Evolutionary conservation across 2,329 filamentous ascomycete species (phyloP).

Genomic region (Pyrenophora graminea): DNA sequence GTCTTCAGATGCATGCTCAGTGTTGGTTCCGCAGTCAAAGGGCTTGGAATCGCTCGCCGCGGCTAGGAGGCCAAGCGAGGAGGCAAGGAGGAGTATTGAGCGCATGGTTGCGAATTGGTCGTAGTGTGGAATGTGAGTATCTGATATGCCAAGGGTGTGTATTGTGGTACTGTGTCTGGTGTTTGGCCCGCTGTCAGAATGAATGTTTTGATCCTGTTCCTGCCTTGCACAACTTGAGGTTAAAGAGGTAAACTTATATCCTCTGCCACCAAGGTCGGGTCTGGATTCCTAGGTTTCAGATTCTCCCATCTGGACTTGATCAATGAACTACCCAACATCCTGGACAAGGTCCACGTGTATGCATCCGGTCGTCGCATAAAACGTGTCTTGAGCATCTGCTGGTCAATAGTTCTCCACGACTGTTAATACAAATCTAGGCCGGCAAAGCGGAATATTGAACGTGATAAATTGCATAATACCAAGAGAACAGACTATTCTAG

Average conservation of each 20-base stretch:
- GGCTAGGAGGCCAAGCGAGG: constrained; percentile 26
- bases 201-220: constrained; percentile 17
- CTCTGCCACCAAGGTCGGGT: constrained; percentile 19
- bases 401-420: constrained; percentile 11
- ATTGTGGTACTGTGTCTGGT: neutral
- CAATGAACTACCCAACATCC: constrained; percentile 26
- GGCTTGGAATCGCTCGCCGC: constrained; percentile 33
- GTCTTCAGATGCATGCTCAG: constrained; percentile 42
- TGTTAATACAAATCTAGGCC: constrained; percentile 5
- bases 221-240: constrained; percentile 19
- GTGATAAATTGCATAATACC: neutral
- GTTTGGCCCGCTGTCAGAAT: constrained; percentile 15
- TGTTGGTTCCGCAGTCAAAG: constrained; percentile 52
- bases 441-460: constrained; percentile 3
- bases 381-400: constrained; percentile 28
- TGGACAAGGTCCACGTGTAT: constrained; percentile 21
- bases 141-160: neutral
- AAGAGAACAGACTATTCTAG: constrained; percentile 27
- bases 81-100: constrained; percentile 38
- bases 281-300: constrained; percentile 43
- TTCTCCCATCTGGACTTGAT: constrained; percentile 30
- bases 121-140: constrained; percentile 26
- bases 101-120: constrained; percentile 25
- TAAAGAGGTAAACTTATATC: constrained; percentile 34
- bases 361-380: constrained; percentile 30